Percentiles rank a stretch among this genome's conserved stretches.
Evolutionary conservation across 257 asterid species (phyloP).

Genomic region (Dorcoceras hygrometricum): DNA sequence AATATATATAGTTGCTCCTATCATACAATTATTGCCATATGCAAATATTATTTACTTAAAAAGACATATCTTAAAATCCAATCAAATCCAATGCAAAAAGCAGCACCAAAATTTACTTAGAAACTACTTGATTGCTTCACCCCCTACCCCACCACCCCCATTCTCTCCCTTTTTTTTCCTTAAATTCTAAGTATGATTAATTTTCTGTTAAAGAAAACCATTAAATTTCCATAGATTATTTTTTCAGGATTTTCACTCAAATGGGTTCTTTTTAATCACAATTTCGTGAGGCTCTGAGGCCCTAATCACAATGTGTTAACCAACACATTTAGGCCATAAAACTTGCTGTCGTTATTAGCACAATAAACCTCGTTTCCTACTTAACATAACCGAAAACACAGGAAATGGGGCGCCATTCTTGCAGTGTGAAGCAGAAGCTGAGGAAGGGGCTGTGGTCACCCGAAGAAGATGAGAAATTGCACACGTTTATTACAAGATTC

Average conservation of each 20-base stretch:
- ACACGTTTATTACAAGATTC: conserved; percentile 59
- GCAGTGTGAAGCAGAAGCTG: conserved; percentile 61
- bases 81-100: conserved; percentile 44
- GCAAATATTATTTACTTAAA: conserved; percentile 21
- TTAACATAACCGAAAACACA: background rate
- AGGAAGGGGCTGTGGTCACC: conserved; percentile 97
- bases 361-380: conserved; percentile 19
- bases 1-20: conserved; percentile 12
- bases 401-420: conserved; percentile 64
- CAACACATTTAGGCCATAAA: conserved; percentile 18
- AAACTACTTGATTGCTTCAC: conserved; percentile 53
- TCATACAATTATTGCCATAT: conserved; percentile 7
- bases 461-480: conserved; percentile 77
- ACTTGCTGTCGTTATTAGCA: conserved; percentile 20
- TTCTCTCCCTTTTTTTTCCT: conserved; percentile 36
- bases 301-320: conserved; percentile 5
- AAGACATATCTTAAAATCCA: conserved; percentile 45
- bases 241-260: conserved; percentile 13
- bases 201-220: conserved; percentile 31
- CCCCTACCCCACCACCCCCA: conserved; percentile 20
- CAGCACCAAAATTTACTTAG: conserved; percentile 58
- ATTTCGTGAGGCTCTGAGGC: background rate
- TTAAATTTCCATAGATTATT: conserved; percentile 28
- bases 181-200: conserved; percentile 40
- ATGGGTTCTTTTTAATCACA: conserved; percentile 20